phyloP scores from a whole-genome alignment of 78 protist species.

The Planoprotostelium fungivorum region DNA sequence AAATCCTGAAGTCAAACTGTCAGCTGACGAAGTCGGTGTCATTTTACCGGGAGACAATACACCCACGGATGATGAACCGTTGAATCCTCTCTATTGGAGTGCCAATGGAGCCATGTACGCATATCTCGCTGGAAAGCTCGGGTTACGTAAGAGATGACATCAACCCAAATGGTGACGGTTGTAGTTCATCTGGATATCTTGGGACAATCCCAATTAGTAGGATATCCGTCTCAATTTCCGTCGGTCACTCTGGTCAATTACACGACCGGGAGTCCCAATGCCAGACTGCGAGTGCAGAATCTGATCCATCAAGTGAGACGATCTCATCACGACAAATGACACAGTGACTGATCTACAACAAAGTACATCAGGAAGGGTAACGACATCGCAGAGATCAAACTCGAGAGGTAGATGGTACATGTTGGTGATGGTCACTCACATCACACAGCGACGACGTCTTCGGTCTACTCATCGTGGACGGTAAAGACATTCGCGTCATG shows the following conservation, averaged over 20 bases:
- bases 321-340: no score
- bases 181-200: not conserved
- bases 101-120: not conserved
- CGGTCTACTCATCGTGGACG: no score
- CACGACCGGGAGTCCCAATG: not conserved
- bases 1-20: not conserved
- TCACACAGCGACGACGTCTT: no score
- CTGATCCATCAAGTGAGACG: no score
- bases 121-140: not conserved
- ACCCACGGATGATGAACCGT: not conserved
- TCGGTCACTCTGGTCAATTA: not conserved
- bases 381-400: no score
- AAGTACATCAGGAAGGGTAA: no score
- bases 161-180: not conserved
- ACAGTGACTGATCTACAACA: no score
- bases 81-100: not conserved
- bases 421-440: no score
- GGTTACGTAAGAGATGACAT: not conserved
- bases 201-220: not conserved
- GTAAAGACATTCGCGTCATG: no score
- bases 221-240: not conserved
- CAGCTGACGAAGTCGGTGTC: not conserved
- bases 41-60: not conserved
- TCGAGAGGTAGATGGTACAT: no score
- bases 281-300: not conserved